Percentiles rank a stretch among this genome's conserved stretches.
phyloP scores from a whole-genome alignment of 345 rosid genomes.

The Eucalyptus viminalis region DNA sequence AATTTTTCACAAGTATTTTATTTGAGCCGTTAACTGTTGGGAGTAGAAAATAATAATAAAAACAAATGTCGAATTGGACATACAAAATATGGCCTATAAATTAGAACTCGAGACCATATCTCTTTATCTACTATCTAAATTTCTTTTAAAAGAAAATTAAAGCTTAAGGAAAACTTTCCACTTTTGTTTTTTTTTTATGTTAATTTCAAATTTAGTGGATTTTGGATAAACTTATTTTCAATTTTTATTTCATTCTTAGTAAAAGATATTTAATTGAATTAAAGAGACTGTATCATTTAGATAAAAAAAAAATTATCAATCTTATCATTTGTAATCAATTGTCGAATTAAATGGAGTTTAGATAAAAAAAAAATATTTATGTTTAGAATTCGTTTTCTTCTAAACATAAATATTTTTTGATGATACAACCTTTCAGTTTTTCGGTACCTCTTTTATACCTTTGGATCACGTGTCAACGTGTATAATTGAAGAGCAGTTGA shows the following conservation, averaged over 20 bases:
- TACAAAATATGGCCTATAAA: neutral
- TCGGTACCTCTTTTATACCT: accelerated
- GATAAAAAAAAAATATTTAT: neutral
- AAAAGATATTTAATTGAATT: neutral
- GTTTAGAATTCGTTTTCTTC: too few species aligned
- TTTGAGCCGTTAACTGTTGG: neutral
- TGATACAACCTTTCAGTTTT: neutral
- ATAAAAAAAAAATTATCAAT: too few species aligned
- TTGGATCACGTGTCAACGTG: neutral
- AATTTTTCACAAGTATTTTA: neutral
- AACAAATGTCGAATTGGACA: neutral
- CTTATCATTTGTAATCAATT: neutral
- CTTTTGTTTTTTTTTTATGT: neutral
- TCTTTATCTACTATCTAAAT: too few species aligned
- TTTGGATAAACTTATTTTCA: too few species aligned
- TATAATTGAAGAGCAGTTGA: neutral
- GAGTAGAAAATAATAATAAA: neutral
- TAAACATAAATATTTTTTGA: neutral
- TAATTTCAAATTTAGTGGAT: neutral
- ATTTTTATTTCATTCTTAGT: neutral
- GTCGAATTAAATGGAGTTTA: neutral
- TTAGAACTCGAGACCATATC: neutral
- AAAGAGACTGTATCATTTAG: too few species aligned
- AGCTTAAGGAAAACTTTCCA: neutral
- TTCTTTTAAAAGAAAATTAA: too few species aligned